These are phyloP conservation scores for Malus sylvestris DNA, from an alignment of 306 rosid genomes.

Conservation along the genomic window DNA sequence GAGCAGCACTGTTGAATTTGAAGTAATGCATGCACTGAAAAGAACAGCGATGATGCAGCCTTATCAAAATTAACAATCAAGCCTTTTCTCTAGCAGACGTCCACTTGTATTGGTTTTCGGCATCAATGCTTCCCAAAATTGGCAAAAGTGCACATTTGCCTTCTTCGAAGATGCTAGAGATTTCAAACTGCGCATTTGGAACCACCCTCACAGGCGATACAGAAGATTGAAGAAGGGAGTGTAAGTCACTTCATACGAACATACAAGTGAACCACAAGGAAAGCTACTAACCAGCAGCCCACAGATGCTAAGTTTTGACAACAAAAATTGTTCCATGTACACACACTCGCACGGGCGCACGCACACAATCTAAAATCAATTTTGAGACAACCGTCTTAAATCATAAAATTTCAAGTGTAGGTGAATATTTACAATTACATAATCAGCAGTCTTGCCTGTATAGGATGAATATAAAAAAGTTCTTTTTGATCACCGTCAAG, in stretches of 20 bases:
- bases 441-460: not conserved
- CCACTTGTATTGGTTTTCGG: not conserved
- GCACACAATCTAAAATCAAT: not conserved
- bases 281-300: not conserved
- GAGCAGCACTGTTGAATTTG: not conserved
- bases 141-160: not conserved
- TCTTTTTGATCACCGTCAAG: not conserved
- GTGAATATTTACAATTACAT: not conserved
- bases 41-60: not conserved
- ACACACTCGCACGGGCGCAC: no score
- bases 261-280: not conserved
- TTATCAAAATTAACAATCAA: not conserved
- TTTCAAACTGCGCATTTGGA: not conserved
- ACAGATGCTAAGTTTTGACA: not conserved
- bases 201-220: not conserved
- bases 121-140: not conserved
- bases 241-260: not conserved
- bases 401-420: not conserved
- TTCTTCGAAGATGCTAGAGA: not conserved
- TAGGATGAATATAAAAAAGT: not conserved
- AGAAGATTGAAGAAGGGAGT: not conserved
- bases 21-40: not conserved
- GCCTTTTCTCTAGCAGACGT: not conserved
- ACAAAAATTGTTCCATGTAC: not conserved
- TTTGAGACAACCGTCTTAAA: not conserved